These are phyloP conservation scores for Hsuehochloa calcarea DNA, from an alignment of 176 grass and related monocot species.

Conservation along the genomic window DNA sequence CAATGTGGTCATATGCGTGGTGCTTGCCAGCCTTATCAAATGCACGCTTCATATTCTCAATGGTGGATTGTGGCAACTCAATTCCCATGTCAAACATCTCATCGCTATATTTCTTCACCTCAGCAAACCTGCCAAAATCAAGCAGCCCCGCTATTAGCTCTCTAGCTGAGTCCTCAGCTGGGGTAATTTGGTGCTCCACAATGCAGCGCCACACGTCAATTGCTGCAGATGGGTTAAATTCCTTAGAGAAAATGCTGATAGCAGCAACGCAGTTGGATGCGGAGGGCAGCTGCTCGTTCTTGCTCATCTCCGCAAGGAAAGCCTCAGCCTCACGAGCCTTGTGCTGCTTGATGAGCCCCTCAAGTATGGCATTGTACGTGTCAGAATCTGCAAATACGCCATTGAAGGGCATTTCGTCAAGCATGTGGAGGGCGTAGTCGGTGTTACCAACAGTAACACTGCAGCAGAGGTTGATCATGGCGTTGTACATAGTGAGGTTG, in stretches of 20 bases:
- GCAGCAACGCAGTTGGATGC: slow-evolving; percentile 51
- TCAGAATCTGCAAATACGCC: slow-evolving; percentile 62
- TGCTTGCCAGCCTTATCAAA: slow-evolving; percentile 49
- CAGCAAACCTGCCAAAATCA: slow-evolving; percentile 50
- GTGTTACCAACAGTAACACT: slow-evolving; percentile 26
- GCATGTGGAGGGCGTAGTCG: slow-evolving; percentile 44
- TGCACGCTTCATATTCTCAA: slow-evolving; percentile 61
- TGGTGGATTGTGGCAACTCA: slow-evolving; percentile 44
- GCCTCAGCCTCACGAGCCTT: slow-evolving; percentile 57
- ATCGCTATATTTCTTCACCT: slow-evolving; percentile 48
- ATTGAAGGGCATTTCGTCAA: slow-evolving; percentile 79
- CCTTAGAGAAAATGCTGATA: slow-evolving; percentile 64
- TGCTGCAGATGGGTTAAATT: slow-evolving; percentile 68
- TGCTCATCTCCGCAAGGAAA: slow-evolving; percentile 77
- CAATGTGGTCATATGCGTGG: slow-evolving; percentile 39
- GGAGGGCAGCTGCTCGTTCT: slow-evolving; percentile 79
- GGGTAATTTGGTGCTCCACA: slow-evolving; percentile 45
- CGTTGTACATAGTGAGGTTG: slow-evolving; percentile 56
- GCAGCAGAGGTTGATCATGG: slow-evolving; percentile 56
- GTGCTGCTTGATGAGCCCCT: slow-evolving; percentile 55
- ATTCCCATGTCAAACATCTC: slow-evolving; percentile 66
- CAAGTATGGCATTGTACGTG: slow-evolving; percentile 73
- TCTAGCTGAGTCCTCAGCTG: slow-evolving; percentile 54
- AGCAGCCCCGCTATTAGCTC: slow-evolving; percentile 62
- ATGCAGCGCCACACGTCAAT: slow-evolving; percentile 60